These are phyloP conservation scores for Paratinospora sagittata DNA, from an alignment of 164 flowering plant species.

Conservation along the genomic window DNA sequence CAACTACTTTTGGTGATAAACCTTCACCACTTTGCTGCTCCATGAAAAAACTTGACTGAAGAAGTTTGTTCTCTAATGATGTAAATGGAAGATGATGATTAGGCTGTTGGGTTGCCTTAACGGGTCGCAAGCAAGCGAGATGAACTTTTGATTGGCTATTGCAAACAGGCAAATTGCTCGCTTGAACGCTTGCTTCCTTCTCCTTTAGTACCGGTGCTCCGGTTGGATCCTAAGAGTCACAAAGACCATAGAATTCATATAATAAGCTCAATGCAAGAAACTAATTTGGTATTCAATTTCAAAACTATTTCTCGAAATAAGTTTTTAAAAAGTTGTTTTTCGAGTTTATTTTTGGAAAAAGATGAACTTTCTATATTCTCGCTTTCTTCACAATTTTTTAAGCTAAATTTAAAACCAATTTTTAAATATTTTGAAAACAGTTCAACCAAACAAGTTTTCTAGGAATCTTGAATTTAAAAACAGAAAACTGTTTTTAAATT, in stretches of 20 bases:
- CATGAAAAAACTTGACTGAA: slow-evolving; percentile 14
- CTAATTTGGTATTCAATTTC: too few species aligned
- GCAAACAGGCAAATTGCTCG: too few species aligned
- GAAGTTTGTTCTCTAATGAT: slow-evolving; percentile 56
- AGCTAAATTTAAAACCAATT: neutral
- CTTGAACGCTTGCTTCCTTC: too few species aligned
- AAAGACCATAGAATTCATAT: slow-evolving; percentile 35
- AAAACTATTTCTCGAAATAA: too few species aligned
- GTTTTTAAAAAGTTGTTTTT: too few species aligned
- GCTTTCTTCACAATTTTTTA: slow-evolving; percentile 36
- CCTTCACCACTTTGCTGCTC: slow-evolving; percentile 24
- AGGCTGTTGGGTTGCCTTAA: slow-evolving; percentile 27
- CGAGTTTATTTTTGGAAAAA: slow-evolving; percentile 40
- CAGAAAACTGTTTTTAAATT: neutral
- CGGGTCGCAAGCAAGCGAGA: too few species aligned
- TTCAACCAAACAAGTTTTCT: too few species aligned
- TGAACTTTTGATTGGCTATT: too few species aligned
- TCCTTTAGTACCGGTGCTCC: too few species aligned
- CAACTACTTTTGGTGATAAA: slow-evolving; percentile 37
- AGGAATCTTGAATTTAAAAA: too few species aligned
- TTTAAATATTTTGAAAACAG: too few species aligned
- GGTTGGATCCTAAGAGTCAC: too few species aligned
- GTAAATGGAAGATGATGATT: slow-evolving; percentile 43
- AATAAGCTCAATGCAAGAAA: slow-evolving; percentile 60
- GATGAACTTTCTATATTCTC: slow-evolving; percentile 44